Base-by-base conservation (phyloP, 495 filamentous ascomycete genomes). In the Letharia lupina region DNA sequence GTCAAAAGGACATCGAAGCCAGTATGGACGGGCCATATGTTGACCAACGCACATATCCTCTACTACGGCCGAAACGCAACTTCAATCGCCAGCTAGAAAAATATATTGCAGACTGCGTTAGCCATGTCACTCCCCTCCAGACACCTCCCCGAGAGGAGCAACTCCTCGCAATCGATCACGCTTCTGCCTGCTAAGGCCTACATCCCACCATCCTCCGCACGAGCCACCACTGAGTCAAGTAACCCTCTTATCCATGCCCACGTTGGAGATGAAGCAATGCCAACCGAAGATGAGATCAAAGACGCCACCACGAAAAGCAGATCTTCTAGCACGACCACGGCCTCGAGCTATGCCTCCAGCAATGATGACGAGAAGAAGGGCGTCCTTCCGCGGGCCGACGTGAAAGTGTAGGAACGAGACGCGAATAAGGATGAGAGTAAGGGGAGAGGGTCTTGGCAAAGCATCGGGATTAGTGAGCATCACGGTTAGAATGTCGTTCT, bases 241-340 rank as follows among this genome's bases (percentile, higher is more conserved):
- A 57, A 57, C 2, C 54, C 33, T 37, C 54, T 57, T 23, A 37
- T 37, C 33, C 7, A 57, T 37, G 54, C 54, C 20, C 54, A 57
- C 31, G 54, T 57, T 0, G 54, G 54, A 37, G 1, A 35, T 57
- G 54, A 57, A 37, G 54, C 54, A 20, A 57, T 57, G 54, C 50
- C 54, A 37, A 37, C 33, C 15, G 54, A 57, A 33, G 52, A n/a
- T 37, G 33, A 37, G 33, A 57, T 37, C 54, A 57, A 57, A 57
- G 54, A 57, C 54, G 33, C 33, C 15, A 33, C 13, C 54, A 57
- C 54, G 5, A 57, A 57, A 57, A 16, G 5, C 28, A 44, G 18
- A 61, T 61, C 59, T 12, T 44, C 59, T 31, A 61, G 16, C n/a
- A n/a, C 58, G 15, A 60, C 18, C 58, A 60, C 37, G 20, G 20